These are phyloP conservation scores for Crucihimalaya himalaica DNA, from an alignment of 345 rosid species.

Conservation along the genomic window DNA sequence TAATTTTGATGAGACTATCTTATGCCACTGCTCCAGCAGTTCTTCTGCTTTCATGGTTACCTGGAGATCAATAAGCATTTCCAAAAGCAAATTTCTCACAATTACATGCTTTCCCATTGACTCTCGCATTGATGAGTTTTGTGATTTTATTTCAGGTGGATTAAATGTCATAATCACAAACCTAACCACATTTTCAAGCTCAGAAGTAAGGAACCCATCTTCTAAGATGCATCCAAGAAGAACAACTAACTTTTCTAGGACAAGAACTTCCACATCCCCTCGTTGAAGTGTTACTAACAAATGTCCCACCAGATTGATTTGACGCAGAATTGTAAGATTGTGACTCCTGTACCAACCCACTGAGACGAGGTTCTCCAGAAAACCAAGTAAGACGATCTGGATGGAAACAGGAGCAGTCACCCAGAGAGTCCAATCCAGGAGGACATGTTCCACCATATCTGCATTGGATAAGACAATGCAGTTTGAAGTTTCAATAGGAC, in stretches of 20 bases:
- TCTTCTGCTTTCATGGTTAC: constrained; percentile 90
- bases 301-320: constrained; percentile 84
- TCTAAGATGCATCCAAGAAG: constrained; percentile 87
- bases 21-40: constrained; percentile 92
- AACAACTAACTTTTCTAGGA: constrained; percentile 86
- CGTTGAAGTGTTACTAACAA: constrained; percentile 87
- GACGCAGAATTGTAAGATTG: constrained; percentile 83
- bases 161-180: constrained; percentile 95
- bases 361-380: constrained; percentile 93
- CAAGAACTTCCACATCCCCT: constrained; percentile 92
- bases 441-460: constrained; percentile 95
- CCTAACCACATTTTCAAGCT: constrained; percentile 86
- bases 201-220: constrained; percentile 83
- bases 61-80: constrained; percentile 95
- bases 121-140: constrained; percentile 64
- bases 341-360: constrained; percentile 95
- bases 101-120: constrained; percentile 93
- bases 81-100: constrained; percentile 90
- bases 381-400: constrained; percentile 82
- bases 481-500: constrained; percentile 74
- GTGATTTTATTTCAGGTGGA: constrained; percentile 77
- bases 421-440: constrained; percentile 98
- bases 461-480: constrained; percentile 91
- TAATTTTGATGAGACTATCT: constrained; percentile 89
- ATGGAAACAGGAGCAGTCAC: constrained; percentile 77